Base-by-base conservation (phyloP, 345 rosid genomes). In the Eucalyptus coolabah region DNA sequence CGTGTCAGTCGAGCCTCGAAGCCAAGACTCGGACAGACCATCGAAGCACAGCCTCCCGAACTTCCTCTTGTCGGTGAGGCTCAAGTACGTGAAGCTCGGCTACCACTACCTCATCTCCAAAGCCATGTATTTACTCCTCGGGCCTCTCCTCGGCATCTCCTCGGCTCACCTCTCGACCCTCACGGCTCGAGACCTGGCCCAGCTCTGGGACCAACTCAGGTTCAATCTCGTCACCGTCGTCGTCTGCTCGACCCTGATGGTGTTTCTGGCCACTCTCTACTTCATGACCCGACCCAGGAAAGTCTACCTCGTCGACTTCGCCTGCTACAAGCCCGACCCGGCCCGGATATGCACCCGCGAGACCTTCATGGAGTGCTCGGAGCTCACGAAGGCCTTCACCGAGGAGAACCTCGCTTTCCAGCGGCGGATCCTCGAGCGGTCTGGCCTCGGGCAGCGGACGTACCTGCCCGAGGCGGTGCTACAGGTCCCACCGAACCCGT, bases 51-150 rank as follows among this genome's bases (percentile, higher is more conserved):
- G 32, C 80, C 91, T 87, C 83, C 93, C 91, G 16, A 90, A 90
- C 59, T 89, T 91, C 88, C 88, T 89, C 86, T 69, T 88, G 30
- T 91, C 92, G 15, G 51, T 92, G 7, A 88, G 40, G 50, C 93
- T 91, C 88, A 93, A 92, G 89, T 89, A 92, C 82, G 92, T 91
- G 21, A 92, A 92, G 88, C 93, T 93, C 37, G 93, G 92, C 42
- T 92, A 89, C 88, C 94, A 93, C 89, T 92, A 91, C 88, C 83
- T 92, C 24, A 91, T 92, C 91, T 89, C 92, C 89, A 92, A 87
- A 44, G 91, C 91, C 69, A 34, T 88, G 80, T 92, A 89, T 54
- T 60, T 92, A 32, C 30, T 92, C 40, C 90, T 92, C 21, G 42
- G 88, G 30, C 90, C 92, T 8, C 34, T 91, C 18, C 44, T 92